phyloP scores from a whole-genome alignment of 345 rosid species.

The Litchi chinensis region DNA sequence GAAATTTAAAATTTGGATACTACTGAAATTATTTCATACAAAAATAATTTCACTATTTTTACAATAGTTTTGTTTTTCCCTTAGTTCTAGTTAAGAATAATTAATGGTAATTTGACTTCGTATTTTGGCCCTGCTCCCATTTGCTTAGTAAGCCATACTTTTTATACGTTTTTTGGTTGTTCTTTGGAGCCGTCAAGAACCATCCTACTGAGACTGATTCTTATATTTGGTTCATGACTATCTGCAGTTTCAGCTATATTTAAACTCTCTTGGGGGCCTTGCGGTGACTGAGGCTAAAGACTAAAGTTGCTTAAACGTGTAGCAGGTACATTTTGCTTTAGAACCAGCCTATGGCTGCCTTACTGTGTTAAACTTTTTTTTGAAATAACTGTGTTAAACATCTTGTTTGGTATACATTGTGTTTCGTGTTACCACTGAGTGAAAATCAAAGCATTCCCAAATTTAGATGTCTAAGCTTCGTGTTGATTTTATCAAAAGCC shows the following conservation, averaged over 20 bases:
- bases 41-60: background rate
- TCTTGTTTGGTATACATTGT: background rate
- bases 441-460: background rate
- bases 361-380: background rate
- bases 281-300: background rate
- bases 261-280: constrained; percentile 25
- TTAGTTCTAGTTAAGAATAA: background rate
- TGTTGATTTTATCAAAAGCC: background rate
- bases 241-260: constrained; percentile 44
- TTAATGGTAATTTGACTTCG: background rate
- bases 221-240: constrained; percentile 1
- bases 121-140: background rate
- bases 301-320: background rate
- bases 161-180: background rate
- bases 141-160: background rate
- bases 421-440: background rate
- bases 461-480: background rate
- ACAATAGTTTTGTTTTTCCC: background rate
- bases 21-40: background rate
- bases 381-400: background rate
- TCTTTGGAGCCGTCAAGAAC: background rate
- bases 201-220: background rate
- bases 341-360: background rate
- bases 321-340: background rate
- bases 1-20: background rate